A percentile compares a stretch with the other conserved stretches of the same genome.
phyloP scores from a whole-genome alignment of 1,139 yeast genomes.

The Debaryomycetaceae sp. region DNA sequence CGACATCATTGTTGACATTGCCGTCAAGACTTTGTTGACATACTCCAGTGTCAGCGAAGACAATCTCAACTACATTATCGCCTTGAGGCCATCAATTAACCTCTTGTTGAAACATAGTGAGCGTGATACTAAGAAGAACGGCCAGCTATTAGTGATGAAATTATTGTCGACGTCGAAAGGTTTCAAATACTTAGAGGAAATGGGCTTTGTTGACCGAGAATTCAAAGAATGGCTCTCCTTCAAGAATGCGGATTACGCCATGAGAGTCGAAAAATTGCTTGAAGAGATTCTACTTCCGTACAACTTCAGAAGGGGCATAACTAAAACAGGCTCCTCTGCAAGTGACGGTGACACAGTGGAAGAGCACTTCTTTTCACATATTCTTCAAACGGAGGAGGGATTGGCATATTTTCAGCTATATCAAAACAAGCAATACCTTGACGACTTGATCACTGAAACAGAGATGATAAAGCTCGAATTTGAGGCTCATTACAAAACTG shows the following conservation, averaged over 20 bases:
- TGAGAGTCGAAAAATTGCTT: slow-evolving; percentile 20
- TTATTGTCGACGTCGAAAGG: slow-evolving; percentile 31
- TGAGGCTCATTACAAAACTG: slow-evolving; percentile 3
- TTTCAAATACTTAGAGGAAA: slow-evolving; percentile 30
- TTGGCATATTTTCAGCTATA: slow-evolving; percentile 34
- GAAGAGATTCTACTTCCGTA: slow-evolving; percentile 26
- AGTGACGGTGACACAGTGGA: background rate
- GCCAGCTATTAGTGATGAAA: slow-evolving; percentile 24
- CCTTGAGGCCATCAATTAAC: slow-evolving; percentile 27
- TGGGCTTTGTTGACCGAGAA: slow-evolving; percentile 29
- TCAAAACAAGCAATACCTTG: slow-evolving; percentile 23
- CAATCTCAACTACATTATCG: slow-evolving; percentile 23
- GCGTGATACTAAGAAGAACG: slow-evolving; percentile 16
- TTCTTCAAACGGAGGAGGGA: slow-evolving; percentile 82
- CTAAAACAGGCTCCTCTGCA: too few relatives aligned
- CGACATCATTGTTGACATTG: slow-evolving; percentile 52
- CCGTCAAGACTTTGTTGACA: slow-evolving; percentile 48
- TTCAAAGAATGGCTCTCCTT: slow-evolving; percentile 27
- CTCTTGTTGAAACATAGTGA: slow-evolving; percentile 19
- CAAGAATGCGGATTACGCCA: slow-evolving; percentile 19
- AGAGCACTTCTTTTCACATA: slow-evolving; percentile 68
- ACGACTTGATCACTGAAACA: slow-evolving; percentile 21
- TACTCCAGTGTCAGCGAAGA: slow-evolving; percentile 45
- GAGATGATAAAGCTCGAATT: slow-evolving; percentile 9
- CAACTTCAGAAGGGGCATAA: slow-evolving; percentile 7